Base-by-base conservation (phyloP, 2,329 filamentous ascomycete species). In the Aspergillus sp. region DNA sequence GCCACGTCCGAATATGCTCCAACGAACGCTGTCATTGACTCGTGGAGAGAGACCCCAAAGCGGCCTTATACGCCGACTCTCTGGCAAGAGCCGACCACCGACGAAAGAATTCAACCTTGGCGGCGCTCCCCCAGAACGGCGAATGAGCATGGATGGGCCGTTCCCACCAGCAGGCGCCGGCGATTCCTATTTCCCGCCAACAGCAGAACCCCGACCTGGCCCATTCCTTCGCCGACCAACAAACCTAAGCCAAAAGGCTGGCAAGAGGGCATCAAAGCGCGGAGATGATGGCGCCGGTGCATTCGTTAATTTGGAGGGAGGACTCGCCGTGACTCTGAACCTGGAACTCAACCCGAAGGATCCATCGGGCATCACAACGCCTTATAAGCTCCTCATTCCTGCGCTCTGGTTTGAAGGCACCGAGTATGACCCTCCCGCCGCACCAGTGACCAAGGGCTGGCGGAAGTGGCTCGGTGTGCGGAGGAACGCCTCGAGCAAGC, bases 301-400 rank as follows among this genome's bases (percentile, higher is more conserved):
- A 48, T 77, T 79, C 55, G 79, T 98, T 58, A 86, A 96, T 68
- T 80, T 97, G 0, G 85, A 95, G 69, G 89, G 89, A 30, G 92
- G 91, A 0, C 79, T 99, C 9, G 92, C 97, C 63, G 88, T 99
- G 36, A 89, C 86, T 50, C 76, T 99, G 43, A 96, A 97, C 66
- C 86, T 96, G 61, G 95, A 99, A 76, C 86, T 97, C 60, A 92
- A 89, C 66, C 84, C 90, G 44, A 86, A 85, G 61, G 92, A 99
- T 66, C 93, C 95, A 0, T 83, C 89, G 0, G 96, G 95, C 13
- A 91, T 91, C 62, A 99, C 95, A 0, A 85, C 86, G 50, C 91
- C 92, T 8, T 99, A 99, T 72, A 83, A 91, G 39, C 77, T 99
- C 5, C 82, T 98, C 2, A 88, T 99, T 5, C 95, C 96, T 11